A percentile compares a stretch with the other conserved stretches of the same genome.
phyloP scores from a whole-genome alignment of 176 grass and related monocot genomes.

The Oryza glumipatula region DNA sequence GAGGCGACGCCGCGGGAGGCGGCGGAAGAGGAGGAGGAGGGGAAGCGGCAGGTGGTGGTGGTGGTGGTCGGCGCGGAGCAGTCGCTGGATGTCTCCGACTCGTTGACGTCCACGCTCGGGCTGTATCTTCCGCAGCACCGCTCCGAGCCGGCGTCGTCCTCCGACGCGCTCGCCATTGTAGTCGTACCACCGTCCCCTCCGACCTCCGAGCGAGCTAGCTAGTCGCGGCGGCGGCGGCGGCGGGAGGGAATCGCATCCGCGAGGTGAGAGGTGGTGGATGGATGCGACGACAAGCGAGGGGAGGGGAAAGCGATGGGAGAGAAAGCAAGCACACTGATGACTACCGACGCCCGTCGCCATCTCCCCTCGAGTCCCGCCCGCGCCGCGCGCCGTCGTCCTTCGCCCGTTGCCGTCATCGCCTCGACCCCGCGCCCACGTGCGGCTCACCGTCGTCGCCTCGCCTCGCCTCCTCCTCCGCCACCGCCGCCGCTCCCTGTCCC shows the following conservation, averaged over 20 bases:
- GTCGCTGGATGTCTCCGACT: conserved; percentile 89
- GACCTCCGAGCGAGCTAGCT: not conserved
- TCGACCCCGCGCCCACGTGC: too few species aligned
- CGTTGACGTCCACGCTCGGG: conserved; percentile 90
- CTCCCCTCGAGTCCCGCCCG: too few species aligned
- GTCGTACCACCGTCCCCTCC: not conserved
- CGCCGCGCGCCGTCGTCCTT: too few species aligned
- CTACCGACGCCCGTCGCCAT: too few species aligned
- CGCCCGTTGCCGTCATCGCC: too few species aligned
- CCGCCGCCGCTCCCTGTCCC: too few species aligned
- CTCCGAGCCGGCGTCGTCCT: conserved; percentile 76
- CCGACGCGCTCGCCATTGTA: conserved; percentile 77
- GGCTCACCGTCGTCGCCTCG: too few species aligned
- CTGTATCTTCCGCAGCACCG: conserved; percentile 86
- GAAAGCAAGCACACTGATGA: not conserved
- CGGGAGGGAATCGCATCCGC: conserved; percentile 39
- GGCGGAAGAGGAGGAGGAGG: conserved; percentile 42
- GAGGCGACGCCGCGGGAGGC: conserved; percentile 57
- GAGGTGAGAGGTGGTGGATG: not conserved
- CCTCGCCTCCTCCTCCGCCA: too few species aligned
- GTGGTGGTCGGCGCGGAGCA: conserved; percentile 49
- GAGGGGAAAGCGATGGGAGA: conserved; percentile 38
- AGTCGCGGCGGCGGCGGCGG: conserved; percentile 16
- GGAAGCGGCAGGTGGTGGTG: conserved; percentile 45
- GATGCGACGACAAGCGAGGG: conserved; percentile 18